Conservation (phyloP, 805 yeast species). For the Zygosaccharomyces lentus region DNA sequence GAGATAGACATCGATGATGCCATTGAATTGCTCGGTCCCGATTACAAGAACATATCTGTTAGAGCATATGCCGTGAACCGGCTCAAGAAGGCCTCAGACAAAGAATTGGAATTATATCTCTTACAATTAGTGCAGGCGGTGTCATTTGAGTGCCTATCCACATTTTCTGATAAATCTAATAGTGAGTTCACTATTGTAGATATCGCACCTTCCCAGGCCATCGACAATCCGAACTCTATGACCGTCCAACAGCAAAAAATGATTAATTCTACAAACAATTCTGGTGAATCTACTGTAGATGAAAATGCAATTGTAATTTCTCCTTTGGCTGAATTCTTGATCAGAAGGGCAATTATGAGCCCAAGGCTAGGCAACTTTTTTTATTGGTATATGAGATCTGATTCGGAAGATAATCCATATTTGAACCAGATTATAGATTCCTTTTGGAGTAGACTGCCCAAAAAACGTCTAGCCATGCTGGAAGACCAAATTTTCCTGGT, state of each 20-base stretch:
- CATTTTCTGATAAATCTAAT: slow-evolving; percentile 28
- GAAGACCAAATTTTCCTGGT: slow-evolving; percentile 67
- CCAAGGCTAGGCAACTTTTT: slow-evolving; percentile 71
- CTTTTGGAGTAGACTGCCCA: slow-evolving; percentile 38
- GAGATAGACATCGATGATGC: slow-evolving; percentile 82
- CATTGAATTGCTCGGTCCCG: slow-evolving; percentile 76
- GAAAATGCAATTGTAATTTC: slow-evolving; percentile 39
- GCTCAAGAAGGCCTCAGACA: slow-evolving; percentile 69
- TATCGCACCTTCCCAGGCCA: slow-evolving; percentile 17
- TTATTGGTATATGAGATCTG: slow-evolving; percentile 90
- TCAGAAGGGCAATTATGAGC: slow-evolving; percentile 64
- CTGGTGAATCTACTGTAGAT: slow-evolving; percentile 14
- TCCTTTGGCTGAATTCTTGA: slow-evolving; percentile 69
- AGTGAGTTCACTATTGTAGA: slow-evolving; percentile 41
- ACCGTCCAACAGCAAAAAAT: slow-evolving; percentile 20
- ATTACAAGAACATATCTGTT: slow-evolving; percentile 66
- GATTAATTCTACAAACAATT: slow-evolving; percentile 13
- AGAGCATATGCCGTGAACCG: slow-evolving; percentile 87
- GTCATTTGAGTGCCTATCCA: slow-evolving; percentile 56
- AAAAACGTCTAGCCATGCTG: slow-evolving; percentile 31
- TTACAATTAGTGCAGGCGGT: slow-evolving; percentile 90
- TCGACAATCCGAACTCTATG: slow-evolving; percentile 26
- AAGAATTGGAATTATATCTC: slow-evolving; percentile 73
- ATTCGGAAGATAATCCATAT: slow-evolving; percentile 63
- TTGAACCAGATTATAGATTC: slow-evolving; percentile 46